Evolutionary conservation across 768 basidiomycete species (phyloP), one percentile per base, ranked within the genome.

Genomic region (Hericium coralloides): DNA sequence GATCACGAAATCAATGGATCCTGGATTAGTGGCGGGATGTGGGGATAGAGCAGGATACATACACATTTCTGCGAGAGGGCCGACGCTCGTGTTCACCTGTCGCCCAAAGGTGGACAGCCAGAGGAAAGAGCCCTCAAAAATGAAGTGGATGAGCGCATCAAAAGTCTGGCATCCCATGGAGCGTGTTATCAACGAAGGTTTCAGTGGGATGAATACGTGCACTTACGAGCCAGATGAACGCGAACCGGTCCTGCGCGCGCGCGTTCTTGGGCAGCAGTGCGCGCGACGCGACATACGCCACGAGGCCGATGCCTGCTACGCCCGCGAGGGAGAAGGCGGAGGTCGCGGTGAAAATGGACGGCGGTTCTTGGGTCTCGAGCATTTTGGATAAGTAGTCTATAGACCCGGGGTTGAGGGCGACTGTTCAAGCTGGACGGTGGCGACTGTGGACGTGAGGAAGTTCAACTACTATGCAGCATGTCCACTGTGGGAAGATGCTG

Each of bases 141-240:
- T 74, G 68, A 89, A 87, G 66, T 92, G 90, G 58, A 88, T 88
- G 67, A 89, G 73, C 3, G 81, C 88, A 67, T 92, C 89, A 62
- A 92, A 92, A 20, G 85, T 79, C 88, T 89, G 62, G n/a, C n/a
- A n/a, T n/a, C n/a, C n/a, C 37, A 26, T 14, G 23, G 20, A 15
- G 23, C 18, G 38, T 51, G 52, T 53, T n/a, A 23, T 60, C 41
- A 18, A 23, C 8, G 36, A 15, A 48, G 25, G 17, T 15, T 22
- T 5, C 38, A 38, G 45, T 59, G 25, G 6, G 36, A 45, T 17
- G 31, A 18, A 41, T 20, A 12, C 4, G 36, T 15, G 25, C 4
- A 73, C 79, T 64, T 63, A 88, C 87, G 63, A 91, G 73, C 89
- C 89, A 91, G 50, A 90, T 79, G 70, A 89, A 92, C 10, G 86